These are phyloP conservation scores for Penicillium sp. DNA, from an alignment of 2,329 filamentous ascomycete genomes.

Conservation along the genomic window DNA sequence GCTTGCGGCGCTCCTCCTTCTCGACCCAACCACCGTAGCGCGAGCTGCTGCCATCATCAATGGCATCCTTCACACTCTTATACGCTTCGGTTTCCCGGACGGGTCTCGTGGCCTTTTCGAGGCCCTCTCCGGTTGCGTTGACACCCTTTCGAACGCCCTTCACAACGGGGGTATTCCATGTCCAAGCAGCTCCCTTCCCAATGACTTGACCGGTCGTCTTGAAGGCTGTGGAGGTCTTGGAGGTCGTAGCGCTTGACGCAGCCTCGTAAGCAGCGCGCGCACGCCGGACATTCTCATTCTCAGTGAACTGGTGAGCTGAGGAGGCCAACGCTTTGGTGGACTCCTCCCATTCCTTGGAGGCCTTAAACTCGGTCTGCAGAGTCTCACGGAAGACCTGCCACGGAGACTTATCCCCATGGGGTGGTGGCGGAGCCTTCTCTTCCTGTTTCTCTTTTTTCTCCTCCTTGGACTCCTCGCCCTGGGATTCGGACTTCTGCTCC, in stretches of 20 bases:
- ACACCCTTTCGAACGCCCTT: conserved; percentile 87
- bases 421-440: conserved; percentile 80
- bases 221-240: conserved; percentile 73
- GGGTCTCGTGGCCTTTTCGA: conserved; percentile 93
- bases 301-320: conserved; percentile 83
- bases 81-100: conserved; percentile 92
- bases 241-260: conserved; percentile 77
- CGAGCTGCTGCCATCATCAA: conserved; percentile 94
- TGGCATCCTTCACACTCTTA: conserved; percentile 90
- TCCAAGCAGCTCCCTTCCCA: conserved; percentile 90
- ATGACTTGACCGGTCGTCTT: conserved; percentile 83
- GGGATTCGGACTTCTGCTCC: conserved; percentile 35
- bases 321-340: conserved; percentile 92
- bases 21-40: conserved; percentile 96
- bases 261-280: conserved; percentile 84
- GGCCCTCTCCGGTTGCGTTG: conserved; percentile 75
- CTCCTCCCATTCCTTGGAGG: conserved; percentile 98
- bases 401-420: conserved; percentile 95
- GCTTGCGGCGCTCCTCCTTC: conserved; percentile 85
- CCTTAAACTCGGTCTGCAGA: conserved; percentile 89
- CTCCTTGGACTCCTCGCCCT: conserved; percentile 48
- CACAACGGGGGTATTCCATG: conserved; percentile 91
- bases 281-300: conserved; percentile 85
- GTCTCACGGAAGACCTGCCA: conserved; percentile 99
- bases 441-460: conserved; percentile 50